phyloP scores from a whole-genome alignment of 2,329 filamentous ascomycete genomes.

The Zymoseptoria brevis region DNA sequence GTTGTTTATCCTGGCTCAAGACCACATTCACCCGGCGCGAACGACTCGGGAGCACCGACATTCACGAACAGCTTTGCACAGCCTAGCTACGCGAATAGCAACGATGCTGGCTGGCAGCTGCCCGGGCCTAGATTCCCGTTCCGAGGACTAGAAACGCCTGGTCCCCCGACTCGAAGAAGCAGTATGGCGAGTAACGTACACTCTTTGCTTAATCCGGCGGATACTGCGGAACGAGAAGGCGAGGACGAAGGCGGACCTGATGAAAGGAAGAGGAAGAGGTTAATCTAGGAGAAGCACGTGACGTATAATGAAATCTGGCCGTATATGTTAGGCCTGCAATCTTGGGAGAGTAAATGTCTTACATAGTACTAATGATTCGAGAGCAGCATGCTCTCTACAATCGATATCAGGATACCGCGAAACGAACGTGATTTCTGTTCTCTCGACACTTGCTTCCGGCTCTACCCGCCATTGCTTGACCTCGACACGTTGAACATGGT shows the following conservation, averaged over 20 bases:
- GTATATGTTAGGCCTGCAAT: neutral
- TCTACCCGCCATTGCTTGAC: constrained; percentile 73
- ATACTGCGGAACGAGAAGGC: constrained; percentile 57
- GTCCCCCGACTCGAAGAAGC: constrained; percentile 57
- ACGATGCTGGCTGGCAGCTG: constrained; percentile 50
- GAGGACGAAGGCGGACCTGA: constrained; percentile 53
- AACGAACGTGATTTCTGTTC: neutral
- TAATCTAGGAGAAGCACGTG: constrained; percentile 20
- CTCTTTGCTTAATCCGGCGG: constrained; percentile 59
- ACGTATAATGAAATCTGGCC: neutral
- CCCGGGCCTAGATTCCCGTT: constrained; percentile 44
- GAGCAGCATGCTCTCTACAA: neutral
- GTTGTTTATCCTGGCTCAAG: constrained; percentile 33
- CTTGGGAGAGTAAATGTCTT: neutral
- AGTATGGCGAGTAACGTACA: constrained; percentile 67
- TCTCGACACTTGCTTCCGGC: neutral
- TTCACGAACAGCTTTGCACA: constrained; percentile 44
- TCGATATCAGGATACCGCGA: neutral
- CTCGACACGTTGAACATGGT: constrained; percentile 92
- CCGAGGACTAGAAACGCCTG: constrained; percentile 43
- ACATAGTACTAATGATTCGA: neutral
- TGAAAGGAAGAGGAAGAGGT: constrained; percentile 54
- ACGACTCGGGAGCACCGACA: constrained; percentile 26
- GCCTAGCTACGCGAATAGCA: constrained; percentile 42
- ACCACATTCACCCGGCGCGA: constrained; percentile 43